These are phyloP conservation scores for Fusarium tupiense DNA, from an alignment of 2,329 filamentous ascomycete species.

Conservation along the genomic window DNA sequence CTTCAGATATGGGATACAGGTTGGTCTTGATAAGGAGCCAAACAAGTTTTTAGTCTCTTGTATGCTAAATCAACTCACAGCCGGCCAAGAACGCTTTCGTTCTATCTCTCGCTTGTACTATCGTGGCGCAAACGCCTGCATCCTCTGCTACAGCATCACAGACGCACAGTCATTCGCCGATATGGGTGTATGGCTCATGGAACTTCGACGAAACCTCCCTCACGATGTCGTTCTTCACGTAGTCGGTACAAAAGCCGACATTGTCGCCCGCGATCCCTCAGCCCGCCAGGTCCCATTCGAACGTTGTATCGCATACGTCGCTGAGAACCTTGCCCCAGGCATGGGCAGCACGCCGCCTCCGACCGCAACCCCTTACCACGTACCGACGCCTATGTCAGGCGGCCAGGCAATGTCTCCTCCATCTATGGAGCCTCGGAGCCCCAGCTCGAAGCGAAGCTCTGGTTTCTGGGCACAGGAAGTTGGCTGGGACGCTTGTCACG, in stretches of 20 bases:
- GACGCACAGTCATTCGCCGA: conserved; percentile 86
- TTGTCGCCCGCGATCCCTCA: conserved; percentile 84
- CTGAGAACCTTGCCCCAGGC: conserved; percentile 85
- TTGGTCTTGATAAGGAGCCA: conserved; percentile 39
- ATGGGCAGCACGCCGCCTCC: conserved; percentile 73
- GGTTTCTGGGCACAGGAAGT: conserved; percentile 93
- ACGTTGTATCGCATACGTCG: conserved; percentile 93
- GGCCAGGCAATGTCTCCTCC: conserved; percentile 33
- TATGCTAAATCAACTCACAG: conserved; percentile 47
- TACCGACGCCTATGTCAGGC: conserved; percentile 36
- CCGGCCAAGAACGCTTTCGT: conserved; percentile 94
- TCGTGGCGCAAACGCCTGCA: conserved; percentile 91
- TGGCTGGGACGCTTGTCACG: conserved; percentile 97
- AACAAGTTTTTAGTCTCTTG: neutral
- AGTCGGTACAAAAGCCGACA: conserved; percentile 93
- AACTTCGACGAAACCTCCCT: conserved; percentile 82
- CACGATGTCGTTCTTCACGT: conserved; percentile 87
- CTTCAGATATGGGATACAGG: conserved; percentile 96
- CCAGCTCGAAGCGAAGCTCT: conserved; percentile 72
- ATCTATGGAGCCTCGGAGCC: conserved; percentile 64
- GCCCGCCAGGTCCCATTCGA: conserved; percentile 90
- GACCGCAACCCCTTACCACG: conserved; percentile 60
- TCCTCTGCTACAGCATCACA: conserved; percentile 95
- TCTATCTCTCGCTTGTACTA: conserved; percentile 97
- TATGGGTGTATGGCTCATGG: conserved; percentile 91